Conservation (phyloP, 140 eudicot species). For the Bidens hawaiensis region DNA sequence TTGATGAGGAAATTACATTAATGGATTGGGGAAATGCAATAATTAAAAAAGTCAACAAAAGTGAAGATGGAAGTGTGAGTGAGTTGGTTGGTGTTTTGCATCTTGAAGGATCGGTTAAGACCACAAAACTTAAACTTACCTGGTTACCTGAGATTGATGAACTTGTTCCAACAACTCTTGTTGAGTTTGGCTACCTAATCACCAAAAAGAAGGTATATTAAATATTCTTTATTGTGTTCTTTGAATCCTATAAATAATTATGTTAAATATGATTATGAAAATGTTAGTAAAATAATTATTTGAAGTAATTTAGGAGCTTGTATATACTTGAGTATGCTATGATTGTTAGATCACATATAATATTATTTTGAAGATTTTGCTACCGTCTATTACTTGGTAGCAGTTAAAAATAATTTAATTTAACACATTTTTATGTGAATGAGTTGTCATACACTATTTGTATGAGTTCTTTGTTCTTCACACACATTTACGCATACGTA, state of each 20-base stretch:
- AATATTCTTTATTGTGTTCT: not conserved
- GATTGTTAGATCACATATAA: not conserved
- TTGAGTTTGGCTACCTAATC: constrained; percentile 86
- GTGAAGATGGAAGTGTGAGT: constrained; percentile 50
- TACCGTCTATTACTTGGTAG: not conserved
- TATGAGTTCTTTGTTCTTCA: not conserved
- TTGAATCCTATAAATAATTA: not conserved
- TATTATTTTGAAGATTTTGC: not conserved
- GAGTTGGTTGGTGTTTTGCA: constrained; percentile 61
- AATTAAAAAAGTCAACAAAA: constrained; percentile 60
- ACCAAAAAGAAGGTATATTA: constrained; percentile 80
- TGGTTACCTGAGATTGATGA: constrained; percentile 74
- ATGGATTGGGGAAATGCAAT: constrained; percentile 98
- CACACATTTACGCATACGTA: too few species aligned
- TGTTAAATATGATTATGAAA: not conserved
- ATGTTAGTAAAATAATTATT: not conserved
- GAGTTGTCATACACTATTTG: not conserved
- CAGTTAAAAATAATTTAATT: not conserved
- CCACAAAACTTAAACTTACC: constrained; percentile 82
- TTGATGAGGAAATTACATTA: constrained; percentile 72
- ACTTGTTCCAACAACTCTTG: constrained; percentile 54
- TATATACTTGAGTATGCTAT: constrained; percentile 2
- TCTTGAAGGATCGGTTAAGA: constrained; percentile 79
- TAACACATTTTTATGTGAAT: not conserved
- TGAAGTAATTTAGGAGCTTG: too few species aligned